These are phyloP conservation scores for Flaveria brownii DNA, from an alignment of 129 eudicot genomes.

Conservation along the genomic window DNA sequence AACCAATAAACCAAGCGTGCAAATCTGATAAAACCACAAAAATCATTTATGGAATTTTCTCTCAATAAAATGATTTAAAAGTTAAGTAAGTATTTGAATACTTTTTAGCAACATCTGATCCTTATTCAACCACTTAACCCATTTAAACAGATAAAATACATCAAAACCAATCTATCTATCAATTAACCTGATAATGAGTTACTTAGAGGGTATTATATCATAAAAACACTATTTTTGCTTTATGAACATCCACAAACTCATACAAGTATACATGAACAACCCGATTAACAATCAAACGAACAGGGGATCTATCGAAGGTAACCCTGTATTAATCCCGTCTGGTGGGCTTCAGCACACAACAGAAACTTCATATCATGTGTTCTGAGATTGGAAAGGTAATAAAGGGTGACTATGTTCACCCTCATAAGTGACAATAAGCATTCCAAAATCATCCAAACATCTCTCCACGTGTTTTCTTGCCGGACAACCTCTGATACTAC, in stretches of 20 bases:
- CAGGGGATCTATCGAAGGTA: not conserved
- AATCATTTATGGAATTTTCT: no score
- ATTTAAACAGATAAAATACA: no score
- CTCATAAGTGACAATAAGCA: slow-evolving; percentile 96
- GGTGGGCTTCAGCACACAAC: not conserved
- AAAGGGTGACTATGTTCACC: slow-evolving; percentile 93
- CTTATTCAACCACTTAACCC: no score
- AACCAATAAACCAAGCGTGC: no score
- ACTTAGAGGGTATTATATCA: no score
- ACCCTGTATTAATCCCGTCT: not conserved
- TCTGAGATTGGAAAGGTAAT: slow-evolving; percentile 73
- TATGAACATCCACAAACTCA: not conserved
- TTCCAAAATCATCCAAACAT: slow-evolving; percentile 81
- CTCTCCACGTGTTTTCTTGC: slow-evolving; percentile 98
- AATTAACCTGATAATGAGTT: no score
- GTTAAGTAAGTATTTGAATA: no score
- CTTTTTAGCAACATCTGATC: no score
- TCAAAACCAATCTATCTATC: no score
- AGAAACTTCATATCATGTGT: slow-evolving; percentile 37
- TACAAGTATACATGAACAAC: not conserved
- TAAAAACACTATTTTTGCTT: not conserved
- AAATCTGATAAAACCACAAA: no score
- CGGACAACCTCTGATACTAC: slow-evolving; percentile 98
- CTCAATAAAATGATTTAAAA: no score
- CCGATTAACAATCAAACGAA: slow-evolving; percentile 6